Percentiles rank a stretch among this genome's conserved stretches.
These are phyloP conservation scores for Akebia trifoliata DNA, from an alignment of 164 flowering plant species.

Conservation along the genomic window DNA sequence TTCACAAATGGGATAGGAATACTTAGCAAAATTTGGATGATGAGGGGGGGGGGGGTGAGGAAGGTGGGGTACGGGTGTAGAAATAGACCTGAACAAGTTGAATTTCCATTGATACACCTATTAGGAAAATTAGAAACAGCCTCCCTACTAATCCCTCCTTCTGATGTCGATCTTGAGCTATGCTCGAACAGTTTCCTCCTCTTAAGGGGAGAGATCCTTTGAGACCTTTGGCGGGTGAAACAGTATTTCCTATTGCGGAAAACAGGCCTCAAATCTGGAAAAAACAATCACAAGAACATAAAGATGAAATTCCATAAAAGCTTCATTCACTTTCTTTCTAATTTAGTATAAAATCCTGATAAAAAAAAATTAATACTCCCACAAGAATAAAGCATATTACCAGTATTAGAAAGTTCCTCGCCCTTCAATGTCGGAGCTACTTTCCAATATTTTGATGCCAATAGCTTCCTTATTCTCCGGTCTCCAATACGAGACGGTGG, in stretches of 20 bases:
- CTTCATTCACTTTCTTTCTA: constrained; percentile 32
- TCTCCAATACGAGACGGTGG: constrained; percentile 51
- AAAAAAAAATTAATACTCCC: background rate
- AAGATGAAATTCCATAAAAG: too few relatives aligned
- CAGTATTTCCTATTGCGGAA: constrained; percentile 40
- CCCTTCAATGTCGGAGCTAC: constrained; percentile 46
- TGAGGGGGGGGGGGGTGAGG: too few relatives aligned
- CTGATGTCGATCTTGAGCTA: constrained; percentile 40
- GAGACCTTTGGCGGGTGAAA: constrained; percentile 60
- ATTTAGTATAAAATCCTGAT: background rate
- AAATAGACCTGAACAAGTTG: constrained; percentile 22
- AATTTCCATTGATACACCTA: constrained; percentile 29
- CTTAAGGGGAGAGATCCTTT: constrained; percentile 59
- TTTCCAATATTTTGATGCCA: constrained; percentile 66
- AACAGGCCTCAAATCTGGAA: constrained; percentile 35
- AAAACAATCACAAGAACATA: constrained; percentile 45
- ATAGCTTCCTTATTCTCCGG: constrained; percentile 55
- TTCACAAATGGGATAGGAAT: constrained; percentile 3
- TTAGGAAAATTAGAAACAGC: constrained; percentile 28
- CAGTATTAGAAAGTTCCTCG: constrained; percentile 34
- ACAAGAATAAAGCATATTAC: constrained; percentile 30
- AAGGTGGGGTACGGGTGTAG: too few relatives aligned
- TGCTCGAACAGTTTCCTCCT: constrained; percentile 52
- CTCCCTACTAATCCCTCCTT: constrained; percentile 33
- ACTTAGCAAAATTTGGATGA: constrained; percentile 15